A percentile compares a stretch with the other conserved stretches of the same genome.
phyloP scores from a whole-genome alignment of 192 early-diverging fungal genomes.

The Pilaira anomala region DNA sequence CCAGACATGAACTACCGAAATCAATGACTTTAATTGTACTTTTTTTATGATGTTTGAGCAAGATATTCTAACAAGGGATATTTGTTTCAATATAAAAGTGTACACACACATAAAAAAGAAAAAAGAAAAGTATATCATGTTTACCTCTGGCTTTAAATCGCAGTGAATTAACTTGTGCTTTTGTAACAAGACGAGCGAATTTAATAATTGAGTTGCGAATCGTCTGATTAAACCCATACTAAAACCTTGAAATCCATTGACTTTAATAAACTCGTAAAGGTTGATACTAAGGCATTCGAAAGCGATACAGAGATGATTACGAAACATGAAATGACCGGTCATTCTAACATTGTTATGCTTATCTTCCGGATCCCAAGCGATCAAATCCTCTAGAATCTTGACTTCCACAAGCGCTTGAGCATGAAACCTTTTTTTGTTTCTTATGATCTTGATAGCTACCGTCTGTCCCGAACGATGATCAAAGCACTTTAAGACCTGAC shows the following conservation, averaged over 20 bases:
- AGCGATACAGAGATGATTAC: slow-evolving; percentile 90
- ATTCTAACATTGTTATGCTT: slow-evolving; percentile 79
- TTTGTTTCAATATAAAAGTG: neutral
- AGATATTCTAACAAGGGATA: slow-evolving; percentile 56
- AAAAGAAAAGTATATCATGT: slow-evolving; percentile 43
- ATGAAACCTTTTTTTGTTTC: slow-evolving; percentile 93
- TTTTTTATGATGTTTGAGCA: slow-evolving; percentile 65
- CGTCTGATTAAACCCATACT: slow-evolving; percentile 63
- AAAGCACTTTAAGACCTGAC: slow-evolving; percentile 86
- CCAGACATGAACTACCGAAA: slow-evolving; percentile 90
- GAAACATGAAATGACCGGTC: slow-evolving; percentile 85
- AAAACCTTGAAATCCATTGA: slow-evolving; percentile 86
- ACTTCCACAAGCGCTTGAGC: slow-evolving; percentile 90
- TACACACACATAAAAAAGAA: slow-evolving; percentile 21
- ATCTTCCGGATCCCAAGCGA: slow-evolving; percentile 74
- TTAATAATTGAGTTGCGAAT: slow-evolving; percentile 78
- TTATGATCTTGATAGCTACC: slow-evolving; percentile 89
- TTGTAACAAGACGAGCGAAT: slow-evolving; percentile 71
- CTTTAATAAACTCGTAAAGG: slow-evolving; percentile 93
- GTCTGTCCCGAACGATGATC: slow-evolving; percentile 86
- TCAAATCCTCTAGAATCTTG: slow-evolving; percentile 81
- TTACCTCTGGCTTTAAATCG: slow-evolving; percentile 90
- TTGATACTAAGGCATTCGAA: slow-evolving; percentile 91
- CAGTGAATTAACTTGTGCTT: slow-evolving; percentile 83
- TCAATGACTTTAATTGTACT: slow-evolving; percentile 94